A percentile compares a stretch with the other conserved stretches of the same genome.
Conservation (phyloP, 441 rosid genomes). For the Theobroma grandiflorum region DNA sequence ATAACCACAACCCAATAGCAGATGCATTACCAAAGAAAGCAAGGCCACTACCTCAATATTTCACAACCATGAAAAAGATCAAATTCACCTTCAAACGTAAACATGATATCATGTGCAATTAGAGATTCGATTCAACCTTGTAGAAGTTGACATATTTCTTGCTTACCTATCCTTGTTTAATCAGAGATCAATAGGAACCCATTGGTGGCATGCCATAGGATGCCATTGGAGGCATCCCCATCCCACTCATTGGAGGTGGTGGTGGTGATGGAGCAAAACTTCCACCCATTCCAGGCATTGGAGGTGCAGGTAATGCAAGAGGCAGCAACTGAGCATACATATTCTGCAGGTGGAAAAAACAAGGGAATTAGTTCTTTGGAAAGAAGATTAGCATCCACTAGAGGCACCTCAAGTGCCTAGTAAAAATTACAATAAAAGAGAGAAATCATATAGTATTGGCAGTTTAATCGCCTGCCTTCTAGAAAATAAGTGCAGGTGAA, state of each 20-base stretch:
- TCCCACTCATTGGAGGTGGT: constrained; percentile 66
- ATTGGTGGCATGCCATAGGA: constrained; percentile 82
- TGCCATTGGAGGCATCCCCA: constrained; percentile 87
- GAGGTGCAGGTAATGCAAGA: constrained; percentile 85
- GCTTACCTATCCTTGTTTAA: not conserved
- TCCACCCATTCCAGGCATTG: constrained; percentile 76
- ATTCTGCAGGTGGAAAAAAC: constrained; percentile 52
- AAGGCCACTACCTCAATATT: not conserved
- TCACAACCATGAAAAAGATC: not conserved
- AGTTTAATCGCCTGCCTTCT: no score
- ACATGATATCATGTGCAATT: not conserved
- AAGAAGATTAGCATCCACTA: not conserved
- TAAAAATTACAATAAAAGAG: no score
- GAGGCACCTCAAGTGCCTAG: not conserved
- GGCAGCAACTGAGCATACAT: constrained; percentile 88
- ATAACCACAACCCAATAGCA: not conserved
- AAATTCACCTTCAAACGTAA: not conserved
- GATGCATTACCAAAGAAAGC: not conserved
- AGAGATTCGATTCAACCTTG: not conserved
- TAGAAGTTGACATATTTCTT: not conserved
- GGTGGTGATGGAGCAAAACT: constrained; percentile 41
- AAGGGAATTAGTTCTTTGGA: not conserved
- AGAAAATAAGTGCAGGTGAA: not conserved
- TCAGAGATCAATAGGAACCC: constrained; percentile 54
- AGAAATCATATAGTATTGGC: no score